Base-by-base conservation (phyloP, 306 rosid species). In the Ceratonia siliqua region DNA sequence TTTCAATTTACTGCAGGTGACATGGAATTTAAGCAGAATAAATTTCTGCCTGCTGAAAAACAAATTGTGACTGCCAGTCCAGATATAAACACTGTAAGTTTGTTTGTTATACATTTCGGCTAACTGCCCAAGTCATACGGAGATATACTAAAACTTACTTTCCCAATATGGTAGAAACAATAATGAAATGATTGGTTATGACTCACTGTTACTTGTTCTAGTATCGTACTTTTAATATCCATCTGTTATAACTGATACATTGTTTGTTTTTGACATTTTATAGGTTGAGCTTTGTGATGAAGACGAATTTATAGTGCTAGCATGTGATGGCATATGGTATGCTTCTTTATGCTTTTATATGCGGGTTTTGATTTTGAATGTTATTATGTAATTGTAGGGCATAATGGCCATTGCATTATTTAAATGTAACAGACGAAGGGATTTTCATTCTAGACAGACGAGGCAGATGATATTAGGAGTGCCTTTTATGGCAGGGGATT, bases 301-400 rank as follows among this genome's bases (percentile, higher is more conserved):
- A n/a, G 97, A 91, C 35, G 97, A 92, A 35, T 92, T 92, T 73
- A 8, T 82, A 15, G 85, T 78, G 74, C 62, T 82, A 33, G 85
- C 85, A 33, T 82, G 97, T 84, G 97, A 93, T 81, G 98, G 98
- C 28, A 89, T 93, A 82, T 93, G 98, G 98, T 93, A 87, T 75
- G 89, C 75, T 36, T 85, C 76, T 76, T 46, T 77, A 18, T 38
- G 30, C 46, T 80, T 78, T 68, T 32, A 18, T 39, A 38, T 75
- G n/a, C 28, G 10, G 5, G 7, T 17, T 52, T 53, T 48, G 65
- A 30, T 75, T 79, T 36, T 39, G 21, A 65, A 57, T 8, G 39
- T 48, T 70, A 20, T 67, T 21, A 22, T 48, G 36, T 50, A 41
- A 41, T 71, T 50, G 27, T 41, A 71, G 43, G 48, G 50, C 42